These are phyloP conservation scores for Begonia loranthoides DNA, from an alignment of 306 rosid species.

Conservation along the genomic window DNA sequence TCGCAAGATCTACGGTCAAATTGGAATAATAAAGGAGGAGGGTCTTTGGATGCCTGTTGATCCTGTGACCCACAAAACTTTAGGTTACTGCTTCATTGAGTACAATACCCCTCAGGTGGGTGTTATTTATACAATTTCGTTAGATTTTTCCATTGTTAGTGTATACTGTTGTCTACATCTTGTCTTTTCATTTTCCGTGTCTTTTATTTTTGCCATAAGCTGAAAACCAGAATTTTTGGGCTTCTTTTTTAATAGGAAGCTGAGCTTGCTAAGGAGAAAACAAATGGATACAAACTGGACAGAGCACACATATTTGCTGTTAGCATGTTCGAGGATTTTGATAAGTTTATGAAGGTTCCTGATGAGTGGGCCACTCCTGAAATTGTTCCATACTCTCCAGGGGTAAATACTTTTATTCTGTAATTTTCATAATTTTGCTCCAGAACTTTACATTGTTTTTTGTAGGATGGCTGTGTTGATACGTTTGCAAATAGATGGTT, in stretches of 20 bases:
- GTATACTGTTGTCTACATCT: background rate
- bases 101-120: constrained; percentile 62
- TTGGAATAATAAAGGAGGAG: constrained; percentile 54
- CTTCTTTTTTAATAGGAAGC: constrained; percentile 48
- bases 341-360: constrained; percentile 68
- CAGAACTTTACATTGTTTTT: background rate
- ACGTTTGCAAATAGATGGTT: no score
- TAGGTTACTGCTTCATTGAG: constrained; percentile 74
- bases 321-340: constrained; percentile 74
- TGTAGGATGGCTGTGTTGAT: constrained; percentile 23
- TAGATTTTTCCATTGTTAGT: background rate
- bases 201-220: background rate
- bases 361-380: constrained; percentile 88
- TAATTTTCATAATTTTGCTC: background rate
- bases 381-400: constrained; percentile 42
- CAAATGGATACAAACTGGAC: constrained; percentile 82
- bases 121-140: background rate
- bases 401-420: constrained; percentile 30
- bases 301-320: constrained; percentile 61
- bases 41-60: constrained; percentile 85
- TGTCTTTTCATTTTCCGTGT: background rate
- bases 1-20: constrained; percentile 60
- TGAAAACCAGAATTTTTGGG: background rate
- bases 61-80: constrained; percentile 31
- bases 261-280: constrained; percentile 80